These are phyloP conservation scores for Xylariaceae sp. DNA, from an alignment of 2,329 filamentous ascomycete species.

Conservation along the genomic window DNA sequence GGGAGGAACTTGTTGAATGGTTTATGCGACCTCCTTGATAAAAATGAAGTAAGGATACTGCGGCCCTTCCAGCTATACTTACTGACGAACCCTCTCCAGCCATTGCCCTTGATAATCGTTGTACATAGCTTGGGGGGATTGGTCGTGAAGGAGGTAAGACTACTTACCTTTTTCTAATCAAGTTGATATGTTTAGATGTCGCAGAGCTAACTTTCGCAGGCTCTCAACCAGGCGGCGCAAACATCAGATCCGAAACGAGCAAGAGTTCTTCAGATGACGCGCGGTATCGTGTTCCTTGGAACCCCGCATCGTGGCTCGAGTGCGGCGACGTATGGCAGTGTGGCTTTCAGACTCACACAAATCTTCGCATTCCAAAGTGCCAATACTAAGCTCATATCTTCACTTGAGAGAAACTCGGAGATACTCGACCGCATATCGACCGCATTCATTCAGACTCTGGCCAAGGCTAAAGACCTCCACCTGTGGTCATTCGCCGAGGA, in stretches of 20 bases:
- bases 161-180: too few relatives aligned
- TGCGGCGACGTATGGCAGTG: background rate
- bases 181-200: too few relatives aligned
- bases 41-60: background rate
- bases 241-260: too few relatives aligned
- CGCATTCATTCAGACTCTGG: too few relatives aligned
- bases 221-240: too few relatives aligned
- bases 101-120: background rate
- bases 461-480: too few relatives aligned
- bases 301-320: background rate
- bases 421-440: background rate
- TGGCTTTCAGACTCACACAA: background rate
- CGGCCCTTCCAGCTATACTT: too few relatives aligned
- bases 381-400: background rate
- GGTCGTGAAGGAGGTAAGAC: constrained; percentile 2
- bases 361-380: background rate
- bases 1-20: too few relatives aligned
- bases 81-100: too few relatives aligned
- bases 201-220: too few relatives aligned
- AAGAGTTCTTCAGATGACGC: background rate
- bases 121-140: constrained; percentile 1
- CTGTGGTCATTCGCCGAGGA: too few relatives aligned
- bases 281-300: background rate
- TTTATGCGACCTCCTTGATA: background rate
- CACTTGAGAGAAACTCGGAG: background rate